These are phyloP conservation scores for Podospora comata DNA, from an alignment of 495 filamentous ascomycete genomes.

Conservation along the genomic window DNA sequence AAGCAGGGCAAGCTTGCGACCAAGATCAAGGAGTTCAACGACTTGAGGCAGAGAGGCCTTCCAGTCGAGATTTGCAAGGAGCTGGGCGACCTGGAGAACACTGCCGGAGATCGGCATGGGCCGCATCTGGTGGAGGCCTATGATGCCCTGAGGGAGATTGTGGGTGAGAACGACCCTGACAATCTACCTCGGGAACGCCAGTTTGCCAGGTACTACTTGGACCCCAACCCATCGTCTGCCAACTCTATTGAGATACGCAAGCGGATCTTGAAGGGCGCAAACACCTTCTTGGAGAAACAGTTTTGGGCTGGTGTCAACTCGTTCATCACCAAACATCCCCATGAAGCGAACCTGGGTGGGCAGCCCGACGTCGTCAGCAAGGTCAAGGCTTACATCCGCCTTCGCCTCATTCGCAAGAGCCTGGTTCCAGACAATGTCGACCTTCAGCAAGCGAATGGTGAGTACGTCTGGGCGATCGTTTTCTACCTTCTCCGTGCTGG, in stretches of 20 bases:
- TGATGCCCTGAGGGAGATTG: conserved; percentile 69
- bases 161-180: conserved; percentile 56
- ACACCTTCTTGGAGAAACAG: conserved; percentile 67
- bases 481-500: conserved; percentile 91
- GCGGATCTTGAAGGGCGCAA: conserved; percentile 72
- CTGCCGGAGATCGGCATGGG: conserved; percentile 61
- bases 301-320: conserved; percentile 69
- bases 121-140: conserved; percentile 74
- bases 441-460: conserved; percentile 68
- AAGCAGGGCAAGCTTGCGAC: conserved; percentile 76
- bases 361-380: conserved; percentile 83
- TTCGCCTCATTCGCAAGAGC: conserved; percentile 71
- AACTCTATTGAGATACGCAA: conserved; percentile 62
- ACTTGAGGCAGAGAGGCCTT: conserved; percentile 59
- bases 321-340: conserved; percentile 75
- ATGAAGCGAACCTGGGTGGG: conserved; percentile 86
- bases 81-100: conserved; percentile 66
- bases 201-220: conserved; percentile 69
- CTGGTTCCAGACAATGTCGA: conserved; percentile 70
- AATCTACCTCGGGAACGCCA: conserved; percentile 68
- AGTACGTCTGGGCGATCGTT: conserved; percentile 89
- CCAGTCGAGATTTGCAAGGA: conserved; percentile 68
- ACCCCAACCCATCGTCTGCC: conserved; percentile 61
- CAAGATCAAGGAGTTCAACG: conserved; percentile 73
- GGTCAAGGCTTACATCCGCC: conserved; percentile 83